Evolutionary conservation across 129 eudicot genomes (phyloP).

Genomic region (Centaurea solstitialis): DNA sequence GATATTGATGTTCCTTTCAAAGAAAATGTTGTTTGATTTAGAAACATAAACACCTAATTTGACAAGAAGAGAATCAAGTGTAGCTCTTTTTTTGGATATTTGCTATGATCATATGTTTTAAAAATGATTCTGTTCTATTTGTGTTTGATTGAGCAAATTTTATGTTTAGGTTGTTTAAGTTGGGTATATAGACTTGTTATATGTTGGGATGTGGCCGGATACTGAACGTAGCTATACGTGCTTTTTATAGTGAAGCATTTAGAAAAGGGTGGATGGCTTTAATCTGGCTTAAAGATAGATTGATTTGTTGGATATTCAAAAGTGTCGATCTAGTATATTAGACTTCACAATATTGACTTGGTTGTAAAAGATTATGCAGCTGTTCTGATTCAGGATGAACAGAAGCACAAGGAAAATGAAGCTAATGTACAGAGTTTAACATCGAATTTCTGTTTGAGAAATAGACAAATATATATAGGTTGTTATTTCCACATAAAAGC

Average conservation of each 20-base stretch:
- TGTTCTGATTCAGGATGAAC: not conserved
- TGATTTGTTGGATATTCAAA: not conserved
- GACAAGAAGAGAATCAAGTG: constrained; percentile 10
- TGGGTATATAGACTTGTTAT: not conserved
- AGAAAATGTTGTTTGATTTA: constrained; percentile 4
- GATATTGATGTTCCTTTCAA: not conserved
- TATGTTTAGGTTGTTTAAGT: not conserved
- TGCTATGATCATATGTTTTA: not conserved
- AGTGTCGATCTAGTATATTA: not conserved
- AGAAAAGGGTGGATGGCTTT: not conserved
- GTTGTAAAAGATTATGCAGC: not conserved
- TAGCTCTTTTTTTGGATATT: constrained; percentile 17
- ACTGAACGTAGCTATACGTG: not conserved
- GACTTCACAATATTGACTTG: not conserved
- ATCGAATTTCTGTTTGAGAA: not conserved
- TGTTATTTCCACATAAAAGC: not conserved
- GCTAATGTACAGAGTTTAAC: not conserved
- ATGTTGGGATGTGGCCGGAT: not conserved
- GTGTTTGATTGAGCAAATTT: constrained; percentile 5
- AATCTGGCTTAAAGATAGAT: not conserved
- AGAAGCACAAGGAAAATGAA: not conserved
- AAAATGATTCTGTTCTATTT: not conserved
- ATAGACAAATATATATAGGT: not conserved
- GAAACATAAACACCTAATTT: not conserved
- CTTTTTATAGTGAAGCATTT: not conserved